Conservation (phyloP, 495 filamentous ascomycete genomes). For the Penicillium ucsense region DNA sequence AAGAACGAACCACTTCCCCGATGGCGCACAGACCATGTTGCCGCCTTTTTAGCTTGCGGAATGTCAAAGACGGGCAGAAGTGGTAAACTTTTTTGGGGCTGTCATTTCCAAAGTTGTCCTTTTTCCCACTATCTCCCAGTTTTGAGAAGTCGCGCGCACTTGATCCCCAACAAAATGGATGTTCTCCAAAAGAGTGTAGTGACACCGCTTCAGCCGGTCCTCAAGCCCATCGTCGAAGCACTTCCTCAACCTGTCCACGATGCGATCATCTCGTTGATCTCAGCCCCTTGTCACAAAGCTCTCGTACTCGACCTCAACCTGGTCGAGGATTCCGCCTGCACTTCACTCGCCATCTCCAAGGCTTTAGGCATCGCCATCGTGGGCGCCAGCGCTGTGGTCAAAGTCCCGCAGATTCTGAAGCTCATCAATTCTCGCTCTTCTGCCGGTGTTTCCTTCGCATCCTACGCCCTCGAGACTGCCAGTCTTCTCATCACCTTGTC, state of each 20-base stretch:
- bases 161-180: constrained; percentile 22
- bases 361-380: constrained; percentile 88
- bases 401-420: constrained; percentile 92
- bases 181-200: constrained; percentile 41
- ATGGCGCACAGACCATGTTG: constrained; percentile 25
- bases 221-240: constrained; percentile 69
- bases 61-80: constrained; percentile 10
- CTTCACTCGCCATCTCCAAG: constrained; percentile 84
- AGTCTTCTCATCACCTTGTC: constrained; percentile 76
- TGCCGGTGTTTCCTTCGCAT: constrained; percentile 75
- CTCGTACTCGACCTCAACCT: constrained; percentile 75
- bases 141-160: neutral
- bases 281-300: constrained; percentile 69
- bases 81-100: too few species aligned
- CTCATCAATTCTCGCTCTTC: constrained; percentile 69
- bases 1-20: constrained; percentile 23
- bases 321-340: constrained; percentile 56
- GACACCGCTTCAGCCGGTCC: constrained; percentile 50
- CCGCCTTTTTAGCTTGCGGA: constrained; percentile 15
- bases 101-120: too few species aligned
- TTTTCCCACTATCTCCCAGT: too few species aligned
- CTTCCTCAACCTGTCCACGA: constrained; percentile 71
- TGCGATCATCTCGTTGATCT: constrained; percentile 69
- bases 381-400: constrained; percentile 76
- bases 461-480: constrained; percentile 82